These are phyloP conservation scores for Ceratocystis alfenasii DNA, from an alignment of 2,329 filamentous ascomycete genomes.

Conservation along the genomic window DNA sequence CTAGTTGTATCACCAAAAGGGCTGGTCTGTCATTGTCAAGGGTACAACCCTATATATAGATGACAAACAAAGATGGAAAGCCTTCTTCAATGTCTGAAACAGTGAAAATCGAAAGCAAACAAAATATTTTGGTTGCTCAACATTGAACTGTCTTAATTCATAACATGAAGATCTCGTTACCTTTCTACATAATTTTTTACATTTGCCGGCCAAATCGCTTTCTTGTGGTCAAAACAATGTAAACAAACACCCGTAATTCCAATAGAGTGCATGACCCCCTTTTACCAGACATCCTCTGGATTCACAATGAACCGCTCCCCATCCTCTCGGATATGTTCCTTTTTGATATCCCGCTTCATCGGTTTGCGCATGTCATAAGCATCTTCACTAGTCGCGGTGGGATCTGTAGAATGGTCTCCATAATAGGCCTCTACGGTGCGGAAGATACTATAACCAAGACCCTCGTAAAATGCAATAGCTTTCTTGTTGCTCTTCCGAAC, in stretches of 20 bases:
- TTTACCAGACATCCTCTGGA: constrained; percentile 74
- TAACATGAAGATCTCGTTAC: background rate
- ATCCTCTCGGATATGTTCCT: constrained; percentile 64
- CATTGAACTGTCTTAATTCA: no score
- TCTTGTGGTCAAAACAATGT: no score
- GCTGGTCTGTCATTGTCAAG: background rate
- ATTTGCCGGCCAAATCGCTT: background rate
- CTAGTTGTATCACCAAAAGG: background rate
- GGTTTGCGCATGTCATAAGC: constrained; percentile 96
- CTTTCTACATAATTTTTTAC: background rate
- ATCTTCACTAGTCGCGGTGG: constrained; percentile 59
- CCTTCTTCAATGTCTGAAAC: no score
- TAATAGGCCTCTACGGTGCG: constrained; percentile 86
- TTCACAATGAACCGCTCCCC: constrained; percentile 68
- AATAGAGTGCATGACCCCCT: background rate
- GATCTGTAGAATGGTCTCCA: constrained; percentile 62
- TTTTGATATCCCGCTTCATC: constrained; percentile 64
- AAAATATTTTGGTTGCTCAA: no score
- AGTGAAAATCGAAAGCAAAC: no score
- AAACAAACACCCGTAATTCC: background rate
- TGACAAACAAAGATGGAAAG: background rate
- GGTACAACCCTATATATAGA: background rate
- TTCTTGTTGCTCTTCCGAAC: constrained; percentile 79
- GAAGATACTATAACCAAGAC: constrained; percentile 85
- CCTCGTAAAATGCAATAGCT: constrained; percentile 79